Percentiles rank a stretch among this genome's conserved stretches.
phyloP scores from a whole-genome alignment of 768 basidiomycete genomes.

The Kwoniella dejecticola region DNA sequence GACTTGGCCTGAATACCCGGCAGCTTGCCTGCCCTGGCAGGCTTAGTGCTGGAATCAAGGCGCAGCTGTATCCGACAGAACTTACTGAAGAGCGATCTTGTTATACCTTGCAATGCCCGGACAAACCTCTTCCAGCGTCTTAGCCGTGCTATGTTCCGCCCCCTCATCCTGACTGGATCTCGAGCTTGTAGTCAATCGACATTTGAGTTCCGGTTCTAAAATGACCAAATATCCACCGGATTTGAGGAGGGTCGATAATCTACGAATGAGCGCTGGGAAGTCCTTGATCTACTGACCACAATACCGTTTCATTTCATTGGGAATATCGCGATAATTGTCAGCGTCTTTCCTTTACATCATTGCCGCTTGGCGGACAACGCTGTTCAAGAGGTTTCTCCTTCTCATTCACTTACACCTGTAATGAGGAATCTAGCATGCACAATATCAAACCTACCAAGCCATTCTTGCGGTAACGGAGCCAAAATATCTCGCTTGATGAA shows the following conservation, averaged over 20 bases:
- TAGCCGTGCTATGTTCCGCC: no score
- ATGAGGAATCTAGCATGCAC: slow-evolving; percentile 9
- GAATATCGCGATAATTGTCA: no score
- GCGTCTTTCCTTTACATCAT: no score
- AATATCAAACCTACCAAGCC: neutral
- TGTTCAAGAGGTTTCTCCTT: no score
- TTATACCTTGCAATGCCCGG: neutral
- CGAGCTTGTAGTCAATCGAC: neutral
- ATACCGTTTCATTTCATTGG: no score
- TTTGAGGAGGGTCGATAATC: neutral
- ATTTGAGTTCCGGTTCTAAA: neutral
- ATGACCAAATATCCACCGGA: slow-evolving; percentile 2
- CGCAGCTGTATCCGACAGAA: no score
- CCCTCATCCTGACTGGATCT: no score
- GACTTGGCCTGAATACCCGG: no score
- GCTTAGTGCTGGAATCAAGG: no score
- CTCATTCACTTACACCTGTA: neutral
- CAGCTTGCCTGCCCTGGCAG: no score
- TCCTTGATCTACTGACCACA: neutral
- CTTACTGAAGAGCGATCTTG: neutral
- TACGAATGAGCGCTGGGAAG: neutral
- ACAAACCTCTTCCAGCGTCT: neutral
- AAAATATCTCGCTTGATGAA: neutral
- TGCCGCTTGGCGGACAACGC: no score
- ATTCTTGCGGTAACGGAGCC: neutral